A percentile compares a stretch with the other conserved stretches of the same genome.
Evolutionary conservation across 495 filamentous ascomycete genomes (phyloP).

Genomic region (Talaromyces proteolyticus): DNA sequence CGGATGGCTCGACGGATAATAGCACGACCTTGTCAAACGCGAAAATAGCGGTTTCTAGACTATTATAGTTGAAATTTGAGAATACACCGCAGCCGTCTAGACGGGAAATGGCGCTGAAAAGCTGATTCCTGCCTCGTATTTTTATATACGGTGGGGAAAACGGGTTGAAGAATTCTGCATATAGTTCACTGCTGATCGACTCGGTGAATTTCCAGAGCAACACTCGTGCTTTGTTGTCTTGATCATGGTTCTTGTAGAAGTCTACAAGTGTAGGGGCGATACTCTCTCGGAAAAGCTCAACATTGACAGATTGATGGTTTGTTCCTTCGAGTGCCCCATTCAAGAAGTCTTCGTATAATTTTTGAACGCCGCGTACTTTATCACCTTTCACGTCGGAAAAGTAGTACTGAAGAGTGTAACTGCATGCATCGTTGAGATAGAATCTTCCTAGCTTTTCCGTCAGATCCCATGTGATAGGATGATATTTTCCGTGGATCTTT

Average conservation of each 20-base stretch:
- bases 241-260: not conserved
- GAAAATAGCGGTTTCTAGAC: not conserved
- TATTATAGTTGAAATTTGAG: not conserved
- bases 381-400: not conserved
- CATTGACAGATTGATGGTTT: not conserved
- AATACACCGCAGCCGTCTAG: not conserved
- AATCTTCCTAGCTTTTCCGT: slow-evolving; percentile 1
- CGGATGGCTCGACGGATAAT: not conserved
- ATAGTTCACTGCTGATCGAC: not conserved
- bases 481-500: not conserved
- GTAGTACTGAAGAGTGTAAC: not conserved
- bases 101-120: not conserved
- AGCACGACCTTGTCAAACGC: not conserved
- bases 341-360: not conserved
- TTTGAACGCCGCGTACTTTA: not conserved
- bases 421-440: not conserved
- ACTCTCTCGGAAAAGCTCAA: not conserved
- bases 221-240: not conserved
- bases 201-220: not conserved
- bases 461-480: not conserved
- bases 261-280: not conserved
- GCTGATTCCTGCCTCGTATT: not conserved
- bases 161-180: not conserved
- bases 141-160: not conserved
- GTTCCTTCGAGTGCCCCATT: not conserved